Base-by-base conservation (phyloP, 2,329 filamentous ascomycete genomes). In the Exophiala calicioides region DNA sequence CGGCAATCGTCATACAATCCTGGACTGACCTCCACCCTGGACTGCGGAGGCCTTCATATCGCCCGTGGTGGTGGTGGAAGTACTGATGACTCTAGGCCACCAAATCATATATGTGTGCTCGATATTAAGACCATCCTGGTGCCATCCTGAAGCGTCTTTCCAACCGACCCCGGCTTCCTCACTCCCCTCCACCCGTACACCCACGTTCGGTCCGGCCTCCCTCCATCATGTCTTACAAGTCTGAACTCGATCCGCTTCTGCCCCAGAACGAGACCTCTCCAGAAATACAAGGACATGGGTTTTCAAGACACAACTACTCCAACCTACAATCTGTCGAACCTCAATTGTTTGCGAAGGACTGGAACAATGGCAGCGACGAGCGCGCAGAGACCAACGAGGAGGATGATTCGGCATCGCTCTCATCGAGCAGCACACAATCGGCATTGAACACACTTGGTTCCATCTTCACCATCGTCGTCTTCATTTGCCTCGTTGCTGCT, bases 181-280 rank as follows among this genome's bases (percentile, higher is more conserved):
- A n/a, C n/a, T n/a, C n/a, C n/a, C n/a, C 10, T 18, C 16, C 20
- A 13, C 34, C 18, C 20, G 34, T n/a, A 21, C 34, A 36, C 20
- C 19, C 16, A 15, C 33, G 15, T 19, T 24, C 26, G 13, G 20
- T 31, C 19, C 20, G 30, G 2, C 29, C 15, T 15, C 19, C 3
- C 10, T 2, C 8, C 16, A 32, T 8, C 40, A 52, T 52, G 49
- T 41, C 41, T 42, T 26, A 35, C n/a, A 42, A 34, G 15, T 34
- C 47, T n/a, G 58, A 59, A 34, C 18, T 53, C 26, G 57, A 60
- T 45, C 58, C 58, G 31, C 52, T 60, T 3, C 56, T 60, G 7
- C 57, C 58, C 12, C 44, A 48, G 9, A 57, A 59, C 40, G 39
- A 46, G 9, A 52, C 57, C 9, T 52, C 58, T n/a, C 58, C 58